Percentiles rank a stretch among this genome's conserved stretches.
Evolutionary conservation across 2,329 filamentous ascomycete genomes (phyloP).

Genomic region (Neofusicoccum kwambonambiense): DNA sequence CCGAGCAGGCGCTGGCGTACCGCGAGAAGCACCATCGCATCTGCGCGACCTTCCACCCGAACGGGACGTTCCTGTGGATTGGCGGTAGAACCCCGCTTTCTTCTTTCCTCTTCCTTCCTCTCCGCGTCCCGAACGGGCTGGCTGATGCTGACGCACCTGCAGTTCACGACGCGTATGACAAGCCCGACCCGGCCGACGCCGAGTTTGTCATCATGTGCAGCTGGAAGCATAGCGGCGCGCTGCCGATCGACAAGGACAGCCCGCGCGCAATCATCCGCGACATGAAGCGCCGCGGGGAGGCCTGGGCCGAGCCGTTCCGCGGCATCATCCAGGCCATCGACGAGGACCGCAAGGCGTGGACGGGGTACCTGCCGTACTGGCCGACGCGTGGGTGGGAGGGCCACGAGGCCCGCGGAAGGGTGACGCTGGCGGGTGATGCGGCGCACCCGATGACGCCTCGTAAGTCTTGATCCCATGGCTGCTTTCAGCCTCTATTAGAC

Average conservation of each 20-base stretch:
- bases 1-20: conserved; percentile 45
- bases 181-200: conserved; percentile 42
- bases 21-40: conserved; percentile 47
- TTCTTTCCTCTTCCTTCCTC: conserved; percentile 12
- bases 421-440: conserved; percentile 42
- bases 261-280: conserved; percentile 27
- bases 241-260: conserved; percentile 9
- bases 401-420: conserved; percentile 27
- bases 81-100: background rate
- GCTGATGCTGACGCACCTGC: background rate
- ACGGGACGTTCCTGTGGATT: conserved; percentile 37
- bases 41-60: conserved; percentile 44
- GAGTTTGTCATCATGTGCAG: conserved; percentile 52
- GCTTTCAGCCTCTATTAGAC: too few relatives aligned
- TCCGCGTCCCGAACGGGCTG: background rate
- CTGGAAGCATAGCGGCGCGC: conserved; percentile 40
- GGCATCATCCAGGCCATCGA: conserved; percentile 39
- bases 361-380: conserved; percentile 37
- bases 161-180: conserved; percentile 27
- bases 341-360: conserved; percentile 34
- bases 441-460: conserved; percentile 43
- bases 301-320: conserved; percentile 38
- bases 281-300: conserved; percentile 35
- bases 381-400: conserved; percentile 34
- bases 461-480: background rate